A percentile compares a stretch with the other conserved stretches of the same genome.
phyloP scores from a whole-genome alignment of 805 yeast species.

The Yamadazyma laniorum region DNA sequence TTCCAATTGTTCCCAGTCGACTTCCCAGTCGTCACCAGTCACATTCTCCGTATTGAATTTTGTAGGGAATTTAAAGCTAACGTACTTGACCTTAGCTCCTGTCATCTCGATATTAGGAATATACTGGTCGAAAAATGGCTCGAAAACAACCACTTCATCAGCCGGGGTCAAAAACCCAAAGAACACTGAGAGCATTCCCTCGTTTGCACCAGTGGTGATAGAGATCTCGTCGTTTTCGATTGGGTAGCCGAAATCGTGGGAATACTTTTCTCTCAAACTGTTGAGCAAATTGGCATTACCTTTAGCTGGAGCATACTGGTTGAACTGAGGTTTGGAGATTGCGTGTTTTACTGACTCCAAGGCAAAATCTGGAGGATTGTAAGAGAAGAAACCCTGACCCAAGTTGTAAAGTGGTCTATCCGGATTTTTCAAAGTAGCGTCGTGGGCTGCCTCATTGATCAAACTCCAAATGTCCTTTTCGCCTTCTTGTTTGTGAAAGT shows the following conservation, averaged over 20 bases:
- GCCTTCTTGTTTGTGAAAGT: slow-evolving; percentile 56
- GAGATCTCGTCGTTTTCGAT: slow-evolving; percentile 63
- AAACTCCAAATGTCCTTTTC: slow-evolving; percentile 93
- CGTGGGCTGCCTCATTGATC: slow-evolving; percentile 93
- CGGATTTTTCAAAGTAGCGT: slow-evolving; percentile 56
- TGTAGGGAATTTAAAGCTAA: slow-evolving; percentile 79
- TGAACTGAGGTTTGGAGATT: slow-evolving; percentile 66
- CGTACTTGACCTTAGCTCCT: slow-evolving; percentile 89
- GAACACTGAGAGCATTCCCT: slow-evolving; percentile 83
- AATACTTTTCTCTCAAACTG: slow-evolving; percentile 69
- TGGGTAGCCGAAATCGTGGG: slow-evolving; percentile 59
- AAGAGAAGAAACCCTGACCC: slow-evolving; percentile 97
- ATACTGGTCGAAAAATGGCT: slow-evolving; percentile 97
- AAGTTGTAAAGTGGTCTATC: slow-evolving; percentile 83
- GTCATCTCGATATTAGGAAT: slow-evolving; percentile 90
- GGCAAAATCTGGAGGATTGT: slow-evolving; percentile 94
- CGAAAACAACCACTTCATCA: slow-evolving; percentile 94
- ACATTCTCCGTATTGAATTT: slow-evolving; percentile 63
- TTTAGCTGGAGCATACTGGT: slow-evolving; percentile 90
- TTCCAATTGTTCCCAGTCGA: slow-evolving; percentile 77
- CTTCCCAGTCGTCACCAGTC: slow-evolving; percentile 81
- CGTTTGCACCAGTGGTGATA: slow-evolving; percentile 96
- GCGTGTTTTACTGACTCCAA: slow-evolving; percentile 77
- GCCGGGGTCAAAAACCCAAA: slow-evolving; percentile 83
- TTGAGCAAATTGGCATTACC: slow-evolving; percentile 78